phyloP scores from a whole-genome alignment of 306 rosid species.

The Trifolium repens region DNA sequence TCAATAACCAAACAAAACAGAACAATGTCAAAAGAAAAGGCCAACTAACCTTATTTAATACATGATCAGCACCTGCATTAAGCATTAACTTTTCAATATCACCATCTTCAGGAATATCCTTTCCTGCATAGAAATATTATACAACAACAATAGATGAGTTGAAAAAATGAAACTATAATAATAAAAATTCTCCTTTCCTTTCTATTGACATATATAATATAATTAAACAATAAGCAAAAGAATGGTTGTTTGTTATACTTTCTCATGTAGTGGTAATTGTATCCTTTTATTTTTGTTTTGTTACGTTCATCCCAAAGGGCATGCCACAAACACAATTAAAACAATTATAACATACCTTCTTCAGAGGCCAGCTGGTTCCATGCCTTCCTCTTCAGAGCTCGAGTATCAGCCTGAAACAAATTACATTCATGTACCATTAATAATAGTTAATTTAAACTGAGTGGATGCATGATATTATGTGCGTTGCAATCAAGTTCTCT shows the following conservation, averaged over 20 bases:
- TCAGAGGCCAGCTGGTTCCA: slow-evolving; percentile 91
- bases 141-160: neutral
- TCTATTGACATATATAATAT: neutral
- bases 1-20: slow-evolving; percentile 11
- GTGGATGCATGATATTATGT: slow-evolving; percentile 9
- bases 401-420: slow-evolving; percentile 88
- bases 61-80: slow-evolving; percentile 76
- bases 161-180: neutral
- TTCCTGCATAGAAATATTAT: slow-evolving; percentile 57
- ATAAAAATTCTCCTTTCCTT: neutral
- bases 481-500: neutral
- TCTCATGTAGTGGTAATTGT: slow-evolving; percentile 4
- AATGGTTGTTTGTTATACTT: slow-evolving; percentile 14
- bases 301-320: slow-evolving; percentile 20
- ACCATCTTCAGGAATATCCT: slow-evolving; percentile 69
- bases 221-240: slow-evolving; percentile 1
- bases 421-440: slow-evolving; percentile 35
- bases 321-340: slow-evolving; percentile 17
- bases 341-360: slow-evolving; percentile 64
- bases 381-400: slow-evolving; percentile 69
- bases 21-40: slow-evolving; percentile 13
- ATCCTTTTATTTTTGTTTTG: slow-evolving; percentile 23
- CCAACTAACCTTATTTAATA: slow-evolving; percentile 68
- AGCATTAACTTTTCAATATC: slow-evolving; percentile 66
- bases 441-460: slow-evolving; percentile 16